Conservation (phyloP, 169 alveolate species). For the Eimeria necatrix region DNA sequence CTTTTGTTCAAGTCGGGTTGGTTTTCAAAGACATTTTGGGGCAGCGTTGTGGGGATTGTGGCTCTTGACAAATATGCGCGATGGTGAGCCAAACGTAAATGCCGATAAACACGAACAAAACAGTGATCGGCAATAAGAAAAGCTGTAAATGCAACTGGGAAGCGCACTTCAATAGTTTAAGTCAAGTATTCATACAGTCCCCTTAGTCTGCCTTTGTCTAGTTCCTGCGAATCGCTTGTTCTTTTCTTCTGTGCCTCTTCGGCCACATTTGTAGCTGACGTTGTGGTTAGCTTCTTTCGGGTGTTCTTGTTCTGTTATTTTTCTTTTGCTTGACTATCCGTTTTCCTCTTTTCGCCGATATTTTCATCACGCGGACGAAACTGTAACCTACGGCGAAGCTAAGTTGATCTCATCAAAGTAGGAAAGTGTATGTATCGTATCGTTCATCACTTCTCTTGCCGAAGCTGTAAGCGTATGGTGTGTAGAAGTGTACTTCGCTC, state of each 20-base stretch:
- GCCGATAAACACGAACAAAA: no score
- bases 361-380: neutral
- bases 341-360: neutral
- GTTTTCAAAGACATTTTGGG: slow-evolving; percentile 66
- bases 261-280: neutral
- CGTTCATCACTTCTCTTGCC: no score
- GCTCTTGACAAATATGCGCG: slow-evolving; percentile 68
- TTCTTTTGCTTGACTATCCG: neutral
- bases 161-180: no score
- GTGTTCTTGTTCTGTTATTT: neutral
- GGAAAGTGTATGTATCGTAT: no score
- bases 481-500: no score
- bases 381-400: no score
- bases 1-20: slow-evolving; percentile 48
- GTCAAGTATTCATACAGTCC: no score
- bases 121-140: no score
- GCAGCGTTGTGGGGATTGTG: slow-evolving; percentile 19
- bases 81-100: neutral
- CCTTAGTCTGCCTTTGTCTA: neutral
- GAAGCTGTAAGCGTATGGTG: no score
- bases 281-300: neutral
- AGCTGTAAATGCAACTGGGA: no score
- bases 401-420: no score
- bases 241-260: no score
- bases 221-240: neutral